Conservation (phyloP, 2,329 filamentous ascomycete species). For the Emericellopsis atlantica region DNA sequence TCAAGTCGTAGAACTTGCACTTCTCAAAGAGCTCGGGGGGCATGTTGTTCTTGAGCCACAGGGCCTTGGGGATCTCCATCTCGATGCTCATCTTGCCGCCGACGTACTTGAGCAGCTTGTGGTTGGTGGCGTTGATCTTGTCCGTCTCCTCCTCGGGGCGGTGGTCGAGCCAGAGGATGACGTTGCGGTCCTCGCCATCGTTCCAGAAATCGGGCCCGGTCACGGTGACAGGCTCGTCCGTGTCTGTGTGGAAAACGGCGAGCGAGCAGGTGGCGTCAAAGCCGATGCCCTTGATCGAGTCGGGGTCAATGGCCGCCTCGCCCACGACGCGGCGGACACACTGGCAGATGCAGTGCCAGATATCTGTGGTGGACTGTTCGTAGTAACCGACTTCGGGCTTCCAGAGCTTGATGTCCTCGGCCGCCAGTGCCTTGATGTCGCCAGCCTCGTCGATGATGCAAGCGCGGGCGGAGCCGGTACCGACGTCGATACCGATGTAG, state of each 20-base stretch:
- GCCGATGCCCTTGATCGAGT: slow-evolving; percentile 75
- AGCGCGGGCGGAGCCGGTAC: slow-evolving; percentile 86
- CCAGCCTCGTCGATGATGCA: slow-evolving; percentile 90
- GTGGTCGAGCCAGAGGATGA: slow-evolving; percentile 96
- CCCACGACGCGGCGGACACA: slow-evolving; percentile 74
- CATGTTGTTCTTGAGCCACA: slow-evolving; percentile 99
- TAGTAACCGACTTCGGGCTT: slow-evolving; percentile 66
- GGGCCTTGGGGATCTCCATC: slow-evolving; percentile 97
- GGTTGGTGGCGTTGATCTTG: slow-evolving; percentile 83
- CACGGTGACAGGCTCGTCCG: slow-evolving; percentile 81
- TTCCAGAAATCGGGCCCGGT: slow-evolving; percentile 71
- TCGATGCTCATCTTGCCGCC: slow-evolving; percentile 98
- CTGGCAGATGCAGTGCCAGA: slow-evolving; percentile 88
- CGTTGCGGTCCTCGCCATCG: slow-evolving; percentile 76
- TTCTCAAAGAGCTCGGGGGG: slow-evolving; percentile 75
- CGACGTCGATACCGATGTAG: slow-evolving; percentile 85
- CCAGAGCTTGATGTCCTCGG: slow-evolving; percentile 70
- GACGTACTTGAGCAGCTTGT: slow-evolving; percentile 90
- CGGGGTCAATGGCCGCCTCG: slow-evolving; percentile 67
- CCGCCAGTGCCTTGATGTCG: slow-evolving; percentile 68
- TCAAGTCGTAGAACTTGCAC: slow-evolving; percentile 95
- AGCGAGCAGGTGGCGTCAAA: slow-evolving; percentile 99
- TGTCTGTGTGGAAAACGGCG: slow-evolving; percentile 78
- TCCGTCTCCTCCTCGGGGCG: slow-evolving; percentile 81
- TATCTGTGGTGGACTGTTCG: slow-evolving; percentile 96